Evolutionary conservation across 805 yeast species (phyloP).

Genomic region (Suhomyces xylopsoci): DNA sequence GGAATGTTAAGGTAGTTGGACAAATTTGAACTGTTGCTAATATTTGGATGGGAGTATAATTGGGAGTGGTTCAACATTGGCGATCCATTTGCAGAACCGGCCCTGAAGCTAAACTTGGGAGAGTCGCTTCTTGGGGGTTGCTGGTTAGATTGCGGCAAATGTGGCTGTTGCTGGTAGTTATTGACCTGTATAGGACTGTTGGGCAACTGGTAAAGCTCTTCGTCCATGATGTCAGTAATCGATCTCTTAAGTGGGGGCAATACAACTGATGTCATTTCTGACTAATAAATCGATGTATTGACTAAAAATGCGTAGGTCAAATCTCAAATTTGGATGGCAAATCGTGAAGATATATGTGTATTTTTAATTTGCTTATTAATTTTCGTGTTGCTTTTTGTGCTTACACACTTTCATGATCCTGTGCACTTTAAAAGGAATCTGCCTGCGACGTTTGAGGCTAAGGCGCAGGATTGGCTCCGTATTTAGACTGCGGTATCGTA

Average conservation of each 20-base stretch:
- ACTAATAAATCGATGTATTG: neutral
- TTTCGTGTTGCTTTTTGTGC: conserved; percentile 3
- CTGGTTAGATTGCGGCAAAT: neutral
- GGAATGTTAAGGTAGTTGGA: conserved; percentile 31
- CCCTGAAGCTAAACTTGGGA: conserved; percentile 8
- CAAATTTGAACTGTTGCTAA: conserved; percentile 17
- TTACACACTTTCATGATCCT: conserved; percentile 1
- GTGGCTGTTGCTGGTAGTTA: neutral
- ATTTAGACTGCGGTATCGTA: neutral
- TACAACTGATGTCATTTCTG: conserved; percentile 47
- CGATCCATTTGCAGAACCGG: conserved; percentile 7
- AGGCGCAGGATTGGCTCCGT: neutral
- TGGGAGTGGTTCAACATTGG: conserved; percentile 10
- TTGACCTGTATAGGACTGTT: conserved; percentile 16
- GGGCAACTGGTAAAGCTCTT: conserved; percentile 49
- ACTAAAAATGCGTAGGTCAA: neutral
- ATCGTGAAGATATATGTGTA: conserved; percentile 5
- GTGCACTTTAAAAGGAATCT: neutral
- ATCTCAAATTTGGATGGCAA: conserved; percentile 5
- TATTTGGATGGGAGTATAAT: conserved; percentile 12
- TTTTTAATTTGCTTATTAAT: conserved; percentile 8
- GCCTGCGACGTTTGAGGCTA: neutral
- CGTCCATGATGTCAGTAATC: conserved; percentile 57
- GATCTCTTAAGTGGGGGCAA: conserved; percentile 52
- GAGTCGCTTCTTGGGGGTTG: conserved; percentile 10